Base-by-base conservation (phyloP, 345 rosid genomes). In the Sonneratia caseolaris region DNA sequence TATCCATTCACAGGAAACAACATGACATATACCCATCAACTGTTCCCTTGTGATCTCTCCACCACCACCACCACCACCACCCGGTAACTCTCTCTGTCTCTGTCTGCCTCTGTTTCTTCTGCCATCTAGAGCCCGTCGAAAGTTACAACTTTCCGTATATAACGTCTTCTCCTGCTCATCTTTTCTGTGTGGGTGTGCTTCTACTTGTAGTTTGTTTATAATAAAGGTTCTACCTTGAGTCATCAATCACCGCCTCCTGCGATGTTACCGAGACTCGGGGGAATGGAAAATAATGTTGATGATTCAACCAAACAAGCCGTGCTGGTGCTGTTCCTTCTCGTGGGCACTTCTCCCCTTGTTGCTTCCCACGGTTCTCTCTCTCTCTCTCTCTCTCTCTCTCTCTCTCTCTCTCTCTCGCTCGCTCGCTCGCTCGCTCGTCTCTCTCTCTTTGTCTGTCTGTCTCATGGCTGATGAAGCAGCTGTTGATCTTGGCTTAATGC, bases 351-450 rank as follows among this genome's bases (percentile, higher is more conserved):
- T 51, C 73, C 74, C 35, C 83, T 68, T 56, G 66, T 75, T 68
- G 64, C 84, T 40, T 70, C 84, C 45, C 78, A 78, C 67, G 90
- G 93, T 89, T 72, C 75, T 24, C 7, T 14, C 48, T 61, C 66
- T 53, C 66, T 61, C 72, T 19, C 7, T 55, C 72, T 71, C 13
- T 68, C 16, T 49, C 64, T 68, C 37, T 40, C 32, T 35, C 56
- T 35, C 14, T 36, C 56, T 65, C 32, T 35, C 62, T 37, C 14
- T 38, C n/a, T 72, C 75, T 24, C 7, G 11, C 48, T 61, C 66
- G 47, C 66, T 61, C 72, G 15, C 7, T 55, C 72, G 67, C 13
- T 68, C 16, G 43, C 64, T 68, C 37, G n/a, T 40, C 32, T 35
- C 56, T 35, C 14, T 36, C 56, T 65, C 32, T 35, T 56, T 37